phyloP scores from a whole-genome alignment of 495 filamentous ascomycete genomes.

The Aspergillus panamensis region DNA sequence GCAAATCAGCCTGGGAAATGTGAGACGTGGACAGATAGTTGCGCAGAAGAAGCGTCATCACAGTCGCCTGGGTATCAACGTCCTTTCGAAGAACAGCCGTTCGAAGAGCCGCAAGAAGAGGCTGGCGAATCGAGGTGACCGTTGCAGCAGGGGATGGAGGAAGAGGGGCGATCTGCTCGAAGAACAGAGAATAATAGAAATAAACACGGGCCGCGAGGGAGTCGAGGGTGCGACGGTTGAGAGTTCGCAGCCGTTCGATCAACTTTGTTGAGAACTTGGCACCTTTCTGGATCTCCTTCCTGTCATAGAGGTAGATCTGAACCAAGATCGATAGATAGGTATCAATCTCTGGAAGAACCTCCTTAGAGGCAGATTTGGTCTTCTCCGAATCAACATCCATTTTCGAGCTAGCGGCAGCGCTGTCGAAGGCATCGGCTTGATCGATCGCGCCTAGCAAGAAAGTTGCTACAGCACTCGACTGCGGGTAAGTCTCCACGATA shows the following conservation, averaged over 20 bases:
- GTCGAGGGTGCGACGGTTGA: constrained; percentile 93
- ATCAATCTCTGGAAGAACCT: constrained; percentile 84
- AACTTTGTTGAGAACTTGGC: constrained; percentile 78
- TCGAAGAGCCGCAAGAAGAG: constrained; percentile 80
- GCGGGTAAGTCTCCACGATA: constrained; percentile 73
- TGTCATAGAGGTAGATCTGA: constrained; percentile 86
- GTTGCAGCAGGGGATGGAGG: constrained; percentile 83
- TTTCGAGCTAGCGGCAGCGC: constrained; percentile 50
- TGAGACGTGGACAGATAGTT: constrained; percentile 96
- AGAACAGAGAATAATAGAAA: constrained; percentile 95
- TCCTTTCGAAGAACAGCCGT: constrained; percentile 95
- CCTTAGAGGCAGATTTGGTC: constrained; percentile 50
- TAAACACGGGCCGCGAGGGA: constrained; percentile 92
- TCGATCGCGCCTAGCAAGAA: constrained; percentile 66
- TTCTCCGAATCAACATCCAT: constrained; percentile 77
- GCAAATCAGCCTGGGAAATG: constrained; percentile 91
- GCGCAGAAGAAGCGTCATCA: constrained; percentile 89
- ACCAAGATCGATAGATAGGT: constrained; percentile 85
- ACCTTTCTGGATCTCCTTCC: constrained; percentile 71
- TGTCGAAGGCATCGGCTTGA: constrained; percentile 58
- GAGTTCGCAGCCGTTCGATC: constrained; percentile 75
- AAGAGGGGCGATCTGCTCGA: constrained; percentile 79
- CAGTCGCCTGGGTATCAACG: constrained; percentile 89
- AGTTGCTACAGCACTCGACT: constrained; percentile 61
- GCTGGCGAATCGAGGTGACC: constrained; percentile 79